Evolutionary conservation across 2,329 filamentous ascomycete genomes (phyloP).

Genomic region (Claviceps maximensis): DNA sequence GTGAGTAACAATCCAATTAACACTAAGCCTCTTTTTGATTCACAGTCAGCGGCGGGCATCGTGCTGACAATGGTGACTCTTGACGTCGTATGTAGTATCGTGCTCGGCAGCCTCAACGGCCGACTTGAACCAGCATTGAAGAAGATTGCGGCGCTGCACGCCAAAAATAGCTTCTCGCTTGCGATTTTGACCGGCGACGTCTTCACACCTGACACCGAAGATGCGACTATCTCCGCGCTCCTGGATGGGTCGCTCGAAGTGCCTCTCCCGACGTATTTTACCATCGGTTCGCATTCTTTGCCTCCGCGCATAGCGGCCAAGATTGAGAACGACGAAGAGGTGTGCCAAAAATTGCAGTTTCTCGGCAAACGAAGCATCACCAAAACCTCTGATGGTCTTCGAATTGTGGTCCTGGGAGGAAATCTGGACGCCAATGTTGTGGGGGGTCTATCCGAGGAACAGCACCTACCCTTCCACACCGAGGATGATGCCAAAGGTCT

Average conservation of each 20-base stretch:
- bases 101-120: slow-evolving; percentile 73
- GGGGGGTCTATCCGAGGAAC: slow-evolving; percentile 53
- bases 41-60: neutral
- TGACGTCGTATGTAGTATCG: slow-evolving; percentile 40
- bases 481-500: slow-evolving; percentile 63
- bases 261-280: slow-evolving; percentile 82
- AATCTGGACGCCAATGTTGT: slow-evolving; percentile 47
- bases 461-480: slow-evolving; percentile 65
- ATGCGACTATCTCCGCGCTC: slow-evolving; percentile 47
- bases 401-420: slow-evolving; percentile 78
- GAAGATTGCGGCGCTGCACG: slow-evolving; percentile 68
- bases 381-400: slow-evolving; percentile 80
- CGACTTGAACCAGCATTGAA: slow-evolving; percentile 61
- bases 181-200: slow-evolving; percentile 76
- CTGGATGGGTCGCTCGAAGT: slow-evolving; percentile 60
- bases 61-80: neutral
- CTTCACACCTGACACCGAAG: slow-evolving; percentile 51
- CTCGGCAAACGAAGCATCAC: slow-evolving; percentile 76
- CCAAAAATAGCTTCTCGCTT: slow-evolving; percentile 79
- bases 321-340: slow-evolving; percentile 57
- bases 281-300: slow-evolving; percentile 59
- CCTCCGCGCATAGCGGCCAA: slow-evolving; percentile 59
- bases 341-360: slow-evolving; percentile 85
- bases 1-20: slow-evolving; percentile 22
- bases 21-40: neutral